Base-by-base conservation (phyloP, 495 filamentous ascomycete species). In the Penicillium argentinense region DNA sequence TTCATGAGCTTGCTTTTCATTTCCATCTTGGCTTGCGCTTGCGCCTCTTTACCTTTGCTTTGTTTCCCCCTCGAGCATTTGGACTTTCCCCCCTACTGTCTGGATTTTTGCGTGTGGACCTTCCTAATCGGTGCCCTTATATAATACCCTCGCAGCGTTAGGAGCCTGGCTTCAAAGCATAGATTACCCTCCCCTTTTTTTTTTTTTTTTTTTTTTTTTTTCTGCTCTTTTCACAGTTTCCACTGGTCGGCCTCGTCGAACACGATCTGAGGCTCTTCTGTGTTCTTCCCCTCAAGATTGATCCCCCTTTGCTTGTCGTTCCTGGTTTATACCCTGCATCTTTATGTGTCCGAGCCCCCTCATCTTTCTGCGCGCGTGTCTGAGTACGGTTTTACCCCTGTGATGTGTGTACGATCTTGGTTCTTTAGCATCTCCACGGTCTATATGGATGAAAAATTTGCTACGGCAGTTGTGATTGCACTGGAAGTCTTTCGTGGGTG, bases 381-480 rank as follows among this genome's bases (percentile, higher is more conserved):
- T 45, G 49, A 62, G 52, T 56, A 62, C 57, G 52, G 54, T 40
- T 36, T 36, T 5, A 14, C 24, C 41, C 42, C 42, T 62, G 32
- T 59, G 51, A 62, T 62, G 51, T 62, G 55, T 62, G 56, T 63
- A 63, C 53, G 59, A 63, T 63, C 59, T 45, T 56, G 42, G 42
- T 51, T 54, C 42, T 33, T 40, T 54, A 57, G 56, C 56, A 54
- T 63, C 43, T 53, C 25, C 28, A 58, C 45, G 49, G 51, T 43
- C 48, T 54, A 49, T 50, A 57, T 54, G 40, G 41, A 53, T 45
- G 37, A 38, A 48, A 48, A n/a, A 32, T 53, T 26, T 46, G n/a
- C 18, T 18, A 36, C 9, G 5, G n/a, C n/a, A 33, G 9, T 24
- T 45, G 23, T 37, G 27, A 0, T 45, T 45, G 16, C 39, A 16